Percentiles rank a stretch among this genome's conserved stretches.
Evolutionary conservation across 768 basidiomycete species (phyloP).

Genomic region (Boletales sp.): DNA sequence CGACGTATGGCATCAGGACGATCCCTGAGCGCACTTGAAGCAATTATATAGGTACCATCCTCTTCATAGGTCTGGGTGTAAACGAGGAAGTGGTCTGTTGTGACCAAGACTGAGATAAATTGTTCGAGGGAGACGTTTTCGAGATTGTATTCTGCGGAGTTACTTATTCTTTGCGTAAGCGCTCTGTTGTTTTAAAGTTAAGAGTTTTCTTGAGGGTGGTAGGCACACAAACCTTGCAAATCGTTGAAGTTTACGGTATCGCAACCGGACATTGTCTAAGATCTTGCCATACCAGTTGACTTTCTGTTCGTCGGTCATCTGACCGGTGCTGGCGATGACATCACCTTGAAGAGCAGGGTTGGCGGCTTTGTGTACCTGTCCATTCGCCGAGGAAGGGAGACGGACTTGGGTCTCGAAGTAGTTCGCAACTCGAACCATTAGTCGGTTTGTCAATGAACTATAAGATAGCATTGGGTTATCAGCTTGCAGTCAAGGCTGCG

Average conservation of each 20-base stretch:
- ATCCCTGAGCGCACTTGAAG: conserved; percentile 70
- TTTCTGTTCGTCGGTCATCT: conserved; percentile 80
- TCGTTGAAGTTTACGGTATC: conserved; percentile 91
- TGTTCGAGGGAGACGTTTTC: conserved; percentile 68
- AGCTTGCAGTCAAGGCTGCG: background rate
- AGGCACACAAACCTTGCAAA: conserved; percentile 65
- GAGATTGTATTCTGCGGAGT: conserved; percentile 87
- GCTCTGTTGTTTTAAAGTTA: conserved; percentile 38
- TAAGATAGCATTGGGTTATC: background rate
- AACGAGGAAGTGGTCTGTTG: conserved; percentile 89
- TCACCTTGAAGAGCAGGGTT: conserved; percentile 36
- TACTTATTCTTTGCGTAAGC: conserved; percentile 84
- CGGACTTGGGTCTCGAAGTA: conserved; percentile 95
- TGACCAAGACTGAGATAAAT: conserved; percentile 77
- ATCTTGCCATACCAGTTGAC: conserved; percentile 90
- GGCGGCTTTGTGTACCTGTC: conserved; percentile 21
- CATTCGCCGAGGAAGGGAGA: conserved; percentile 51
- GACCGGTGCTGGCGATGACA: conserved; percentile 32
- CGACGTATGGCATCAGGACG: conserved; percentile 73
- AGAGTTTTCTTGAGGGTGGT: conserved; percentile 1
- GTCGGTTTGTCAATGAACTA: conserved; percentile 88
- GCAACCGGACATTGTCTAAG: conserved; percentile 84
- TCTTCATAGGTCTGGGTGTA: conserved; percentile 85
- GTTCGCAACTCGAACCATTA: conserved; percentile 89
- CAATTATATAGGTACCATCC: conserved; percentile 90